These are phyloP conservation scores for Solanum ossicruentum DNA, from an alignment of 257 asterid species.

Conservation along the genomic window DNA sequence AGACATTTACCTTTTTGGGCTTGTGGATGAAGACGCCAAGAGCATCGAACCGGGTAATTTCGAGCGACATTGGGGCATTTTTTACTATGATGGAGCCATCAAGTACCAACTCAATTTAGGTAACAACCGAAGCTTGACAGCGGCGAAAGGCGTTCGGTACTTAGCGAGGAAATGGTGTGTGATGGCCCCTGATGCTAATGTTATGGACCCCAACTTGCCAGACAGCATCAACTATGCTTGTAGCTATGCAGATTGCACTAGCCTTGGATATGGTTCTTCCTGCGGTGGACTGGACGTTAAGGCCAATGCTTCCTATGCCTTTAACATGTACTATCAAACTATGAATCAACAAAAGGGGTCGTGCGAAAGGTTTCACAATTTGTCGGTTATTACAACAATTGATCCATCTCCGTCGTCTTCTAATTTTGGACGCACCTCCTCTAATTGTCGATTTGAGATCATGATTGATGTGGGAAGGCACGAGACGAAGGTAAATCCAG, in stretches of 20 bases:
- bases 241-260: conserved; percentile 77
- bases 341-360: conserved; percentile 61
- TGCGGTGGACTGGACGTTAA: conserved; percentile 44
- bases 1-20: conserved; percentile 46
- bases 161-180: conserved; percentile 72
- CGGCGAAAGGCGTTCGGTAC: conserved; percentile 72
- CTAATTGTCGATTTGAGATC: conserved; percentile 52
- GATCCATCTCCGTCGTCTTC: conserved; percentile 55
- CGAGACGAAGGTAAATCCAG: conserved; percentile 19
- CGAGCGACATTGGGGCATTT: conserved; percentile 91
- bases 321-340: conserved; percentile 70
- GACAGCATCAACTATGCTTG: conserved; percentile 42
- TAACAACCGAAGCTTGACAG: conserved; percentile 37
- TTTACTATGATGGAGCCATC: conserved; percentile 56
- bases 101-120: conserved; percentile 60
- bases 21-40: conserved; percentile 72
- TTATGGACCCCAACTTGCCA: conserved; percentile 35
- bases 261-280: conserved; percentile 78
- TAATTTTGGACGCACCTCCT: not conserved
- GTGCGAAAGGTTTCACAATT: conserved; percentile 51
- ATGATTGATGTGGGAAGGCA: conserved; percentile 63
- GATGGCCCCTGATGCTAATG: conserved; percentile 54
- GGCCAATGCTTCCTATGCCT: conserved; percentile 72
- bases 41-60: conserved; percentile 69
- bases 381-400: conserved; percentile 42